A percentile compares a stretch with the other conserved stretches of the same genome.
Evolutionary conservation across 2,329 filamentous ascomycete genomes (phyloP).

Genomic region (Thelonectria olida): DNA sequence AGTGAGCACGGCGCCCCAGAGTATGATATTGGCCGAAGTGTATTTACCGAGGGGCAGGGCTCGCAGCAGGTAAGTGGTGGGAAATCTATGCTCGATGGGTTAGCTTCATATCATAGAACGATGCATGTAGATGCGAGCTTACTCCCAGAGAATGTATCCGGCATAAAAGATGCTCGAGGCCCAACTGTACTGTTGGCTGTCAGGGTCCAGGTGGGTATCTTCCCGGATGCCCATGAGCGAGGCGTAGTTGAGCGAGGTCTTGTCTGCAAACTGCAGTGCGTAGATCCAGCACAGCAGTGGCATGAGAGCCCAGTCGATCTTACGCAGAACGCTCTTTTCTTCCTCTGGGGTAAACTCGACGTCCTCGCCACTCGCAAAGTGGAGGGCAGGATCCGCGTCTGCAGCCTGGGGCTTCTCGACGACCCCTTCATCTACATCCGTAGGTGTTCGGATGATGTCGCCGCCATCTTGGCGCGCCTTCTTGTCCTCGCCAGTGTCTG

Average conservation of each 20-base stretch:
- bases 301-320: constrained; percentile 44
- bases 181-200: constrained; percentile 23
- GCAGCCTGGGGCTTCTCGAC: constrained; percentile 1
- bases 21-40: constrained; percentile 46
- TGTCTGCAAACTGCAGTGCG: constrained; percentile 44
- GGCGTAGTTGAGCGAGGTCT: constrained; percentile 44
- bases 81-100: constrained; percentile 4
- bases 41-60: constrained; percentile 47
- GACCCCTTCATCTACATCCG: constrained; percentile 12
- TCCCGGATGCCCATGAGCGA: constrained; percentile 48
- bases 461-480: neutral
- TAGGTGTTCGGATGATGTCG: constrained; percentile 11
- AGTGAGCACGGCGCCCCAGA: constrained; percentile 50
- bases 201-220: constrained; percentile 27
- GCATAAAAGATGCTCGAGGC: constrained; percentile 26
- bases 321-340: constrained; percentile 34
- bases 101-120: neutral
- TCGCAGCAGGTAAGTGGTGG: constrained; percentile 45
- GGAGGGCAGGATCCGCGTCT: constrained; percentile 8
- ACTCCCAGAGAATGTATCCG: constrained; percentile 24
- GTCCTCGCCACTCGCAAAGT: constrained; percentile 10
- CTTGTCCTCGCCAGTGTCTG: neutral
- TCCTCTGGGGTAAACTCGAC: constrained; percentile 28
- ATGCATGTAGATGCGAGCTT: neutral
- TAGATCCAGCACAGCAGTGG: constrained; percentile 44